Conservation (phyloP, 1,284 basidiomycete genomes). For the Spongispora temasekensis region DNA sequence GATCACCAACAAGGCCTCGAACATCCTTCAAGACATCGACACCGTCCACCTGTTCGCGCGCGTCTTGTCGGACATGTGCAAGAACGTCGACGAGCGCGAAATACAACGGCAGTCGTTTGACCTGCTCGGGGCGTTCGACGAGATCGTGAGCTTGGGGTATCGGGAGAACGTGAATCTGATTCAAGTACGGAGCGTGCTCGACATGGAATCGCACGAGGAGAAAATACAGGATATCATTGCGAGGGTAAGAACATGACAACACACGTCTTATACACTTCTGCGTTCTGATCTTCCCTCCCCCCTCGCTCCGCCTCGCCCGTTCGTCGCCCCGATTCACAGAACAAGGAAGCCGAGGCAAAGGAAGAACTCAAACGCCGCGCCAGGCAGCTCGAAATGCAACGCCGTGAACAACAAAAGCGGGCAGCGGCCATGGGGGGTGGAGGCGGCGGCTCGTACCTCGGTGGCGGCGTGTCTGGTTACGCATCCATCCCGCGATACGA, state of each 20-base stretch:
- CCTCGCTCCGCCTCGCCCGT: too few species aligned
- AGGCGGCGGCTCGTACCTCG: slow-evolving; percentile 55
- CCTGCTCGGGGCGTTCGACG: slow-evolving; percentile 94
- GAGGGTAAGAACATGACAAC: slow-evolving; percentile 57
- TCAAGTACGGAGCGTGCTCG: slow-evolving; percentile 90
- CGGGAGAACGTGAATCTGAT: slow-evolving; percentile 91
- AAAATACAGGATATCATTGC: slow-evolving; percentile 99
- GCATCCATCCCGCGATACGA: slow-evolving; percentile 73
- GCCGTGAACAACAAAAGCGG: slow-evolving; percentile 87
- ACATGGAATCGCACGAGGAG: slow-evolving; percentile 99
- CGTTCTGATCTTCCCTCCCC: neutral
- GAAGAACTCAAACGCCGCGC: slow-evolving; percentile 98
- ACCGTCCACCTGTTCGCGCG: slow-evolving; percentile 94
- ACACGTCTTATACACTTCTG: too few species aligned
- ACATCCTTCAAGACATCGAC: slow-evolving; percentile 98
- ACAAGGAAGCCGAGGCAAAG: slow-evolving; percentile 99
- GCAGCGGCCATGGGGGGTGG: slow-evolving; percentile 49
- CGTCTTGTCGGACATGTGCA: slow-evolving; percentile 91
- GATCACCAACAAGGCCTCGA: slow-evolving; percentile 97
- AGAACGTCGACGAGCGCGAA: slow-evolving; percentile 86
- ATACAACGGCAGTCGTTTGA: slow-evolving; percentile 94
- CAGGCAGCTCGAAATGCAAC: slow-evolving; percentile 98
- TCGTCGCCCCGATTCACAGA: too few species aligned
- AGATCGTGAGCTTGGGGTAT: slow-evolving; percentile 94
- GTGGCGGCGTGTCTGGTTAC: slow-evolving; percentile 68